These are phyloP conservation scores for Sphagnum contortum DNA, from an alignment of 225 moss, liverwort and hornwort genomes.

Conservation along the genomic window DNA sequence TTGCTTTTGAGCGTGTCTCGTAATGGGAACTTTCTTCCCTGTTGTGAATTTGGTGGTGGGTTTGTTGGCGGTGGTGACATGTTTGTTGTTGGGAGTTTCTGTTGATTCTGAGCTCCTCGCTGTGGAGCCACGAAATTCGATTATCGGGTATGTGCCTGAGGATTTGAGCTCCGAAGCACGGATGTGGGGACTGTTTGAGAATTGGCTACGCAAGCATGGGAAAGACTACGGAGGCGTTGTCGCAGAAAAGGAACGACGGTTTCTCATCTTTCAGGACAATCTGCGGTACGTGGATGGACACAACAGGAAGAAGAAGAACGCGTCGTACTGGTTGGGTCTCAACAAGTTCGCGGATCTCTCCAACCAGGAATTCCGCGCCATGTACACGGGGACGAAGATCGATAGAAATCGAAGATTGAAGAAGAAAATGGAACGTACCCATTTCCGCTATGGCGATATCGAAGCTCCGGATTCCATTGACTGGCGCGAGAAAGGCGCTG, in stretches of 20 bases:
- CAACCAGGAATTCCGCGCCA: slow-evolving; percentile 45
- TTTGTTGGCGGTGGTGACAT: too few species aligned
- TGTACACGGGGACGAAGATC: slow-evolving; percentile 25
- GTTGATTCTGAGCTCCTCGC: too few species aligned
- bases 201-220: slow-evolving; percentile 21
- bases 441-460: slow-evolving; percentile 28
- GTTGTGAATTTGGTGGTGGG: too few species aligned
- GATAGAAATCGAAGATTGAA: slow-evolving; percentile 6
- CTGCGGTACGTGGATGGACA: slow-evolving; percentile 40
- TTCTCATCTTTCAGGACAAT: slow-evolving; percentile 34
- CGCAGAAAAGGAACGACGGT: slow-evolving; percentile 15
- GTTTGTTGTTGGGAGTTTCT: too few species aligned
- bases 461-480: slow-evolving; percentile 26
- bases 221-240: slow-evolving; percentile 10
- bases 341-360: slow-evolving; percentile 67
- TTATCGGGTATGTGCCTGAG: slow-evolving; percentile 13
- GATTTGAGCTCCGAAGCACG: slow-evolving; percentile 28
- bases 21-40: too few species aligned
- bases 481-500: slow-evolving; percentile 50
- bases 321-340: slow-evolving; percentile 37
- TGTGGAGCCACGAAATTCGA: not conserved
- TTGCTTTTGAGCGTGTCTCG: too few species aligned
- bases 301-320: slow-evolving; percentile 6
- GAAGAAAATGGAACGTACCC: not conserved
- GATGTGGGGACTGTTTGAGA: slow-evolving; percentile 17